Base-by-base conservation (phyloP, 2,329 filamentous ascomycete species). In the Phyllosticta citribraziliensis region DNA sequence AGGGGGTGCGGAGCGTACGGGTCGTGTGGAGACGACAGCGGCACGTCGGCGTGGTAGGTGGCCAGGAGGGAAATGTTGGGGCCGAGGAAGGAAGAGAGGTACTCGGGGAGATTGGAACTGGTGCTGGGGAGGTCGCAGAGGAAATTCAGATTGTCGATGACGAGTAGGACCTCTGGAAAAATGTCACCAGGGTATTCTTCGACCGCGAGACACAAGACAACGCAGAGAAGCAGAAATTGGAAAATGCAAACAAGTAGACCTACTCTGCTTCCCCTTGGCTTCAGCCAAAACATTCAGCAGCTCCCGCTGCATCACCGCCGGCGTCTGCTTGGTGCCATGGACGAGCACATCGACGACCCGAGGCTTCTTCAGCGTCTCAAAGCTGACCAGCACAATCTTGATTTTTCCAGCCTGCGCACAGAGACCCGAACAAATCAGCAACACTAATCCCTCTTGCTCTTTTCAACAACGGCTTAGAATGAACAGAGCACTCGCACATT, bases 11-110 rank as follows among this genome's bases (percentile, higher is more conserved):
- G 74, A 30, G 71, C 73, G 81, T 40, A 70, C 62, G 55, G 68
- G 66, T 33, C 30, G 24, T 33, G 12, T 4, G 70, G 73, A 8
- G 50, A 30, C 17, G 59, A 77, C 67, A 84, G 73, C 1, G 90
- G 88, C 3, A 93, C 81, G 74, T 97, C 93, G 58, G 82, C 79
- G 76, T 97, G 94, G 73, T 95, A 96, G 63, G 88, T 83, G 52
- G 86, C 87, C 6, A 97, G 78, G 52, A 97, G 80, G 5, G 89
- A 91, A 40, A 86, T 83, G 30, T 78, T 71, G 1, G 89, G 87
- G 2, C 81, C 79, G 66, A 90, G 82, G 62, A 87, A 80, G 61
- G 83, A 84, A 24, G 86, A 88, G 57, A 94, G 85, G 70, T 90
- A 91, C 61, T 80, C 77, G 14, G 85, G 83, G 10, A 90, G 78